Evolutionary conservation across 345 rosid genomes (phyloP).

Genomic region (Noccaea bulbosa): DNA sequence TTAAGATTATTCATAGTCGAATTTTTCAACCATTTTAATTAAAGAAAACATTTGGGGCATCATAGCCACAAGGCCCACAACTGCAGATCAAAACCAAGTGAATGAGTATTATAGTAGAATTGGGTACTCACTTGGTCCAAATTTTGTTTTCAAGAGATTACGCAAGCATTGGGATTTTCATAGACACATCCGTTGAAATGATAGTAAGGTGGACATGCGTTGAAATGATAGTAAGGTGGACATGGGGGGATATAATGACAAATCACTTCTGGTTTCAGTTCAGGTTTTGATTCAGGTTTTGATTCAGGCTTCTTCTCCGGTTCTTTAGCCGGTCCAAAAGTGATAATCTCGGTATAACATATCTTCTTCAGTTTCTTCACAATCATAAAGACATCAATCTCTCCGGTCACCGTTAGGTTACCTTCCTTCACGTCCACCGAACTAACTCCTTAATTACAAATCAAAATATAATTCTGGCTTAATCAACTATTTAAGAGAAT

Average conservation of each 20-base stretch:
- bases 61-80: neutral
- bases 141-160: neutral
- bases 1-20: too few relatives aligned
- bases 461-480: neutral
- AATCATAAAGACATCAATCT: conserved; percentile 51
- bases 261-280: neutral
- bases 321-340: conserved; percentile 72
- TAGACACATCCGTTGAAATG: neutral
- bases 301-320: conserved; percentile 52
- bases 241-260: neutral
- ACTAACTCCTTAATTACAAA: conserved; percentile 50
- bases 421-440: conserved; percentile 61
- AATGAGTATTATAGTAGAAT: neutral
- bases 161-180: conserved; percentile 19
- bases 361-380: conserved; percentile 60
- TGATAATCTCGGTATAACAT: conserved; percentile 54
- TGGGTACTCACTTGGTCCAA: neutral
- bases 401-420: conserved; percentile 64
- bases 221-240: conserved; percentile 8
- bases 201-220: conserved; percentile 18
- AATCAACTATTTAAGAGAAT: neutral
- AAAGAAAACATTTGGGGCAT: too few relatives aligned
- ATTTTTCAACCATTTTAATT: too few relatives aligned
- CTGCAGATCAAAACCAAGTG: neutral
- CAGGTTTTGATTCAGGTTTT: conserved; percentile 30